Base-by-base conservation (phyloP, 495 filamentous ascomycete species). In the Halenospora varia region DNA sequence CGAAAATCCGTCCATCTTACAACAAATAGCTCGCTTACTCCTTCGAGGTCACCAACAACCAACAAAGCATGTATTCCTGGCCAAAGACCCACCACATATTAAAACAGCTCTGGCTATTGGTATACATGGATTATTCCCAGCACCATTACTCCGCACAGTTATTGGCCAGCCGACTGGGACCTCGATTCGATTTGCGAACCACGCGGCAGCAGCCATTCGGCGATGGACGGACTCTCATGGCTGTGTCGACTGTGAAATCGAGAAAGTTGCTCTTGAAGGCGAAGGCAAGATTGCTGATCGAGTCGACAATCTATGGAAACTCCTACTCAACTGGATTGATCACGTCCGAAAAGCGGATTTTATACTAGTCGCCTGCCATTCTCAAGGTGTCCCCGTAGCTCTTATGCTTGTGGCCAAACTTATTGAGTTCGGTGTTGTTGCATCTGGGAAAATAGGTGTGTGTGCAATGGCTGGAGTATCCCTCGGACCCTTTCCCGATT, bases 391-490 rank as follows among this genome's bases (percentile, higher is more conserved):
- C 0, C 92, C 95, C 0, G 94, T 98, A 0, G 87, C 87, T 4
- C 82, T 96, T 52, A 96, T 96, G 85, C 76, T 98, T n/a, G 77
- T 97, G 20, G 90, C 92, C 1, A 95, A 95, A 68, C 73, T 98
- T 25, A 92, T 97, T 55, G 83, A 85, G 52, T 70, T 92, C 81
- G 74, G 89, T 70, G 70, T 96, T 55, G 76, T 96, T 18, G 81
- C 81, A 13, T 76, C 80, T 2, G 78, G 86, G 13, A 81, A 78
- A 52, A 83, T 96, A 25, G 90, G 91, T 0, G 72, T 96, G 2
- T 96, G 91, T 66, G 90, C 91, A 3, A 96, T 96, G 90, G 93
- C 94, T 41, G 94, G 94, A 24, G 91, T 98, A 11, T 96, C 94
- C 42, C 78, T 96, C 13, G 94, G 94, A 0, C 94, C 94, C 2